Base-by-base conservation (phyloP, 257 asterid species). In the Primulina tabacum region DNA sequence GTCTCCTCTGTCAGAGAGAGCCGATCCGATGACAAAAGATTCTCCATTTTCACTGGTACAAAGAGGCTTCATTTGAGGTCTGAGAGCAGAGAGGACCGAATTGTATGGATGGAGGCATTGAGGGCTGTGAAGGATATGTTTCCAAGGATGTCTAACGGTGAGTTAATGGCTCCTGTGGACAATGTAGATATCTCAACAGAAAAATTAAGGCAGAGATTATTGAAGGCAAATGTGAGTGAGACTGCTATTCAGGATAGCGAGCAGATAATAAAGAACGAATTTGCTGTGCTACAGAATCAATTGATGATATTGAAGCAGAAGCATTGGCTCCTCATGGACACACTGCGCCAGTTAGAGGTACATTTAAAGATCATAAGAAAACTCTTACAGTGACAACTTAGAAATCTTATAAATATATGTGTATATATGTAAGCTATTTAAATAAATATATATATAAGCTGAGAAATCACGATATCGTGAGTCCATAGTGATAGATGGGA, bases 91-190 rank as follows among this genome's bases (percentile, higher is more conserved):
- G 97, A 93, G 68, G 97, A 90, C 75, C 80, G 88, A 69, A 58
- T 75, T 7, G 80, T 93, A 55, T 93, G 99, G 99, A 68, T 89
- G 85, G 99, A 90, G 71, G 96, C 96, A 47, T 79, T 93, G 78
- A 95, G 83, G 74, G 92, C 99, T 62, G 89, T 90, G 74, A 93
- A 93, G 81, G 96, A 86, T 75, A 82, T 90, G 92, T 93, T 89
- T 70, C 99, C 99, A 0, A 90, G 99, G 82, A 82, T 93, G 78
- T 93, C 99, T 74, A 90, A 90, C 79, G 85, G 96, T 70, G 99
- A 93, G 78, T 78, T 93, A 78, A 86, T 90, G 95, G 99, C 96
- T 72, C 92, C 96, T 1, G 74, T 87, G 73, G 92, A 90, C 35
- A 77, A 84, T 76, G 75, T 84, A 38, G 58, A 82, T 55, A 79